Evolutionary conservation across 495 filamentous ascomycete genomes (phyloP).

Genomic region (Friedmanniomyces endolithicus): DNA sequence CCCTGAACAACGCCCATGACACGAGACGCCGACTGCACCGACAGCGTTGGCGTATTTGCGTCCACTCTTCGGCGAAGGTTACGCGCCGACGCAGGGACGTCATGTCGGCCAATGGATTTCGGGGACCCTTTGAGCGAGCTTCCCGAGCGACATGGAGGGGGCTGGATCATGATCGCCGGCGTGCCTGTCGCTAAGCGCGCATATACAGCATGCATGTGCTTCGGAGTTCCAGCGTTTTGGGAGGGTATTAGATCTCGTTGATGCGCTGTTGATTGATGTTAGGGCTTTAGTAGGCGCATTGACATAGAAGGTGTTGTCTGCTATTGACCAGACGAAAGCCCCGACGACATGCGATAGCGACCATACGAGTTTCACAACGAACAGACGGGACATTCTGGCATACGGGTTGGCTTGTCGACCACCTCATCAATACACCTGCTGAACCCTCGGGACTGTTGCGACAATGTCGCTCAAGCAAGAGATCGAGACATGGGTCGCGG

Average conservation of each 20-base stretch:
- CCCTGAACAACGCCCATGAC: neutral
- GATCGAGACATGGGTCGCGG: constrained; percentile 97
- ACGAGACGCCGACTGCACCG: neutral
- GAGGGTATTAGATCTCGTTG: neutral
- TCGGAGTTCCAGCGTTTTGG: neutral
- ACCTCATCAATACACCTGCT: neutral
- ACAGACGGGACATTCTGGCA: neutral
- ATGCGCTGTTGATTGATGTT: too few relatives aligned
- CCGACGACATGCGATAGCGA: constrained; percentile 1
- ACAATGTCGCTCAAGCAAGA: constrained; percentile 47
- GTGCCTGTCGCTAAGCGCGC: neutral
- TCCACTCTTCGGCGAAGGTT: neutral
- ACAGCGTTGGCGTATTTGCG: neutral
- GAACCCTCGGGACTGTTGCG: neutral
- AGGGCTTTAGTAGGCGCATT: too few relatives aligned
- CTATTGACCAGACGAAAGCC: neutral
- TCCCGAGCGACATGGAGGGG: neutral
- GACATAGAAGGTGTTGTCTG: too few relatives aligned
- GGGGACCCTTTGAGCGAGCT: neutral
- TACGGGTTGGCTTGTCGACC: too few relatives aligned
- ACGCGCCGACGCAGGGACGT: neutral
- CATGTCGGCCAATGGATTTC: neutral
- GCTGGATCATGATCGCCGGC: too few relatives aligned
- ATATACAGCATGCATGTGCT: neutral
- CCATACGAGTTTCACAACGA: neutral